A percentile compares a stretch with the other conserved stretches of the same genome.
Conservation (phyloP, 1,284 basidiomycete genomes). For the Sanghuangporus weigelae region DNA sequence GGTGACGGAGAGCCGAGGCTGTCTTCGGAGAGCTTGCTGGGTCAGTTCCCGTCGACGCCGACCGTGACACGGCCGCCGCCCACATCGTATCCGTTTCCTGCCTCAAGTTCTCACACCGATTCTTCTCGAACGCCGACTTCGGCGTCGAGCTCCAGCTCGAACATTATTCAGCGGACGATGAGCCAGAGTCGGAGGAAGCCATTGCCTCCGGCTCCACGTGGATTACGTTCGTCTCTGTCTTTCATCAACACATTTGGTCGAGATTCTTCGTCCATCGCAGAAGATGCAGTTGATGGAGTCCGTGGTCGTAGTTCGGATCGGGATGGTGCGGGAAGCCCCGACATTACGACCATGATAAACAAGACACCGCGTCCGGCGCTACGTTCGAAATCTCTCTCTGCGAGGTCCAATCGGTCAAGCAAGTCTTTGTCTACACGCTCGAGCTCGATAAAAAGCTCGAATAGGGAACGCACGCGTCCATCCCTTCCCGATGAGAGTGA, state of each 20-base stretch:
- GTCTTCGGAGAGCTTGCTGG: conserved; percentile 2
- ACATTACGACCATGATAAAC: conserved; percentile 12
- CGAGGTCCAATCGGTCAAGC: background rate
- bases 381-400: background rate
- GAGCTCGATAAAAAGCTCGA: background rate
- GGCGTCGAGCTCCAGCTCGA: background rate
- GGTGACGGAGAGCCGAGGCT: background rate
- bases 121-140: background rate
- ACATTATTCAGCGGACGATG: conserved; percentile 3
- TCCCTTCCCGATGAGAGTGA: conserved; percentile 8
- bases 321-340: conserved; percentile 7
- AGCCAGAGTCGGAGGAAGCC: conserved; percentile 15
- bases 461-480: background rate
- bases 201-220: conserved; percentile 3
- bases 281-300: background rate
- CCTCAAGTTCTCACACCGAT: background rate
- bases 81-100: background rate
- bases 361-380: conserved; percentile 6
- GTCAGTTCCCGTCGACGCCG: conserved; percentile 10
- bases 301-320: background rate
- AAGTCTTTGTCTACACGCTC: background rate
- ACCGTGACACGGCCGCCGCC: background rate
- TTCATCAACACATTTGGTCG: background rate
- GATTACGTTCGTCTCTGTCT: background rate
- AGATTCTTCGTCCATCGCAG: background rate